phyloP scores from a whole-genome alignment of 139 green algal genomes.

The Auxenochlorella pyrenoidosa region DNA sequence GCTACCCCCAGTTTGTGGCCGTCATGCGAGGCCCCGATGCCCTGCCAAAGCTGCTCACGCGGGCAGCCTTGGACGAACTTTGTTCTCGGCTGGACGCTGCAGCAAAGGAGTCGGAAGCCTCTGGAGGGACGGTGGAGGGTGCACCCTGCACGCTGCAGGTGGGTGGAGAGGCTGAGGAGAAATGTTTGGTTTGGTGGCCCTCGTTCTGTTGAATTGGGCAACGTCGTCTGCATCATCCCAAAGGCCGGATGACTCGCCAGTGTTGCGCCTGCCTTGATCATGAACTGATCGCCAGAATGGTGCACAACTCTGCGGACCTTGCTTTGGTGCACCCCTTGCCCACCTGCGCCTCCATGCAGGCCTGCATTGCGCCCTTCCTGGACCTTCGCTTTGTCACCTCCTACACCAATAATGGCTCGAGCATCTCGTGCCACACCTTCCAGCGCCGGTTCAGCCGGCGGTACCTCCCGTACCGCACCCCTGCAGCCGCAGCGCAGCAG shows the following conservation, averaged over 20 bases:
- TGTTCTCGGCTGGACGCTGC: slow-evolving; percentile 58
- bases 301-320: too few relatives aligned
- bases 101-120: slow-evolving; percentile 4
- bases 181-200: too few relatives aligned
- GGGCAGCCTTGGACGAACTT: slow-evolving; percentile 55
- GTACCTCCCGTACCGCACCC: slow-evolving; percentile 40
- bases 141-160: slow-evolving; percentile 58
- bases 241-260: too few relatives aligned
- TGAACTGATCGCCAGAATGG: too few relatives aligned
- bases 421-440: slow-evolving; percentile 65
- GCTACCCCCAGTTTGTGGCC: slow-evolving; percentile 54
- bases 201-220: too few relatives aligned
- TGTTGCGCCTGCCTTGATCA: too few relatives aligned
- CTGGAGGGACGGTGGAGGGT: too few relatives aligned
- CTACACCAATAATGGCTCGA: slow-evolving; percentile 58
- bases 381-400: slow-evolving; percentile 69
- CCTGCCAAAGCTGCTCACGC: slow-evolving; percentile 54
- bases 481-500: background rate
- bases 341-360: background rate
- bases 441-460: slow-evolving; percentile 67
- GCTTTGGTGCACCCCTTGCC: too few relatives aligned
- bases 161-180: too few relatives aligned
- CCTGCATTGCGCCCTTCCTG: slow-evolving; percentile 48
- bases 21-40: slow-evolving; percentile 49
- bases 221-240: too few relatives aligned